Evolutionary conservation across 23 red algal genomes (phyloP), one percentile per base, ranked within the genome.

Genomic region (Chondrus crispus): DNA sequence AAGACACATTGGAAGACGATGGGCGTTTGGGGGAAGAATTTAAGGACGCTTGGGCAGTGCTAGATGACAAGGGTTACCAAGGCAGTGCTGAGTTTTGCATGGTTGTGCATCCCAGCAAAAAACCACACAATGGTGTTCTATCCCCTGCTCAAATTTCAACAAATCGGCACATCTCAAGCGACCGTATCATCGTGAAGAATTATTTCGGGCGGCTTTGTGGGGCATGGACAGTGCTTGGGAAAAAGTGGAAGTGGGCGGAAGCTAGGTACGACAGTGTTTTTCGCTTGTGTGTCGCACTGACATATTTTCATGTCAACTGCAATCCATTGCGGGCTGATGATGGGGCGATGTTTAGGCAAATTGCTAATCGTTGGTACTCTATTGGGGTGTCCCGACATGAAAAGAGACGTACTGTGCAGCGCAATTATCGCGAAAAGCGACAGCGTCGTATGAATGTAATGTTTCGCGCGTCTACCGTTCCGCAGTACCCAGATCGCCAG

Each of bases 21-120:
- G n/a, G n/a, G n/a, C n/a, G n/a, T n/a, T n/a, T n/a, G n/a, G n/a
- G n/a, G n/a, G n/a, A n/a, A n/a, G n/a, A n/a, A n/a, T n/a, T n/a
- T n/a, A n/a, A n/a, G n/a, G n/a, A n/a, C n/a, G n/a, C n/a, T n/a
- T n/a, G n/a, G n/a, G n/a, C n/a, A n/a, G n/a, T n/a, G n/a, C n/a
- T 77, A 46, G 71, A 26, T 10, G 0, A 77, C 43, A 77, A 77
- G 71, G 71, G 44, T 32, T 77, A 77, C 44, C 71, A 77, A 48
- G 26, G 71, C 24, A 38, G 37, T 37, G n/a, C 32, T 8, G 12
- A 77, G 44, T 77, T 77, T 2, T 1, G 32, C 38, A 0, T 10
- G 24, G 26, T 11, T 24, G 43, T 77, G 28, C 0, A 77, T 48
- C 71, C 44, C 26, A 77, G n/a, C 71, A 42, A 2, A 46, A 77